These are phyloP conservation scores for Arthrobotrys iridis DNA, from an alignment of 2,329 filamentous ascomycete species.

Conservation along the genomic window DNA sequence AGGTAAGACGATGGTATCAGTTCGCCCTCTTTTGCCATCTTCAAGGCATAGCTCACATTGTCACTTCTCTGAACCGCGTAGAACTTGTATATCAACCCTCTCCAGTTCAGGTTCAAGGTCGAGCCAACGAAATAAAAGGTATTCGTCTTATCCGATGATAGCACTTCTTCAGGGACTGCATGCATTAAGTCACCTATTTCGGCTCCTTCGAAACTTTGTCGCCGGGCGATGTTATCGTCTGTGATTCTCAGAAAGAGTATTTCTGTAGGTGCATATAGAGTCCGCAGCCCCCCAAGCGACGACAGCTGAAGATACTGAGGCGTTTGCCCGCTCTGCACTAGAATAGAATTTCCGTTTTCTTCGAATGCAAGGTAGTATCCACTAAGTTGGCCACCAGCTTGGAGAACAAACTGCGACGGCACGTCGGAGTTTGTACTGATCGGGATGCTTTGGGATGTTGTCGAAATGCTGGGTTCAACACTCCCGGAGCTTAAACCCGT, in stretches of 20 bases:
- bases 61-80: neutral
- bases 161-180: neutral
- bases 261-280: neutral
- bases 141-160: neutral
- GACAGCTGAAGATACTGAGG: neutral
- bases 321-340: neutral
- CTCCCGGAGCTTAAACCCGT: neutral
- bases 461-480: no score
- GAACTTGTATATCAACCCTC: neutral
- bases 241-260: neutral
- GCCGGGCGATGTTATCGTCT: neutral
- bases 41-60: neutral
- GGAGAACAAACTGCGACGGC: neutral
- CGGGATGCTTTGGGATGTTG: neutral
- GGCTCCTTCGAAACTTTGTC: neutral
- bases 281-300: neutral
- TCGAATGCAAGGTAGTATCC: neutral
- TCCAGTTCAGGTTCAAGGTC: neutral
- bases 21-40: neutral
- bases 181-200: neutral
- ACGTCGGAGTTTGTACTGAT: neutral
- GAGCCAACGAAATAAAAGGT: neutral
- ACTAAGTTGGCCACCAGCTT: neutral
- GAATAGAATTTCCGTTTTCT: neutral
- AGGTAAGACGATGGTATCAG: neutral